Conservation (phyloP, 352 stramenopile genomes). For the Globisporangium takayamanum region DNA sequence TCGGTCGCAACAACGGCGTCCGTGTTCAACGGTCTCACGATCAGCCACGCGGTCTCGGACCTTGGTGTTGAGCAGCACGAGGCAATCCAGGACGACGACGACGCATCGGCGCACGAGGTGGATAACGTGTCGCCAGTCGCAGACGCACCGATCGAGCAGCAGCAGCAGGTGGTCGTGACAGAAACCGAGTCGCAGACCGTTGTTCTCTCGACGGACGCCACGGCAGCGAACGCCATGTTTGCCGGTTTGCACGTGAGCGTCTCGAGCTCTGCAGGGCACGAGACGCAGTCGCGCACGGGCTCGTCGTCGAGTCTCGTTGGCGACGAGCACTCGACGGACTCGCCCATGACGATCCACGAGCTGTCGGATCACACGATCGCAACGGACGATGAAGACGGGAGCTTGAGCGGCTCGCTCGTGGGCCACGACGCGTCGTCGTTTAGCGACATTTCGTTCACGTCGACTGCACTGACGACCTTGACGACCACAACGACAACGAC, state of each 20-base stretch:
- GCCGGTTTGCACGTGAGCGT: constrained; percentile 9
- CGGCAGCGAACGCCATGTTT: constrained; percentile 8
- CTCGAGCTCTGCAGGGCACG: constrained; percentile 3
- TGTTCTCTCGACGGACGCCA: background rate
- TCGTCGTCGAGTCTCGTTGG: constrained; percentile 14
- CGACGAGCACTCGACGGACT: constrained; percentile 17
- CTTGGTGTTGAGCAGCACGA: background rate
- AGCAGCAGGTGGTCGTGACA: background rate
- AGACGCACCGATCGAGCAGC: background rate
- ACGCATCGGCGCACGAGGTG: too few relatives aligned
- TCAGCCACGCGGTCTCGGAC: constrained; percentile 2
- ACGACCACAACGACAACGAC: constrained; percentile 2
- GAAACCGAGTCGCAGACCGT: background rate
- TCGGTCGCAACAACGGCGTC: background rate
- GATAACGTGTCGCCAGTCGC: background rate
- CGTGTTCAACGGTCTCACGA: constrained; percentile 12
- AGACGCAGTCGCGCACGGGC: constrained; percentile 11
- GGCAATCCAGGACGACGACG: too few relatives aligned
- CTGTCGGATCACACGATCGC: constrained; percentile 25
- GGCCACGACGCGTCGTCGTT: constrained; percentile 14
- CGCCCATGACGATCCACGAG: constrained; percentile 49
- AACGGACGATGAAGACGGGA: constrained; percentile 12
- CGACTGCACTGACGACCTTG: constrained; percentile 3
- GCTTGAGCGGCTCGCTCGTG: constrained; percentile 3
- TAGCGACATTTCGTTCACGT: constrained; percentile 16